Percentiles rank a stretch among this genome's conserved stretches.
Evolutionary conservation across 257 asterid species (phyloP).

Genomic region (Misopates orontium): DNA sequence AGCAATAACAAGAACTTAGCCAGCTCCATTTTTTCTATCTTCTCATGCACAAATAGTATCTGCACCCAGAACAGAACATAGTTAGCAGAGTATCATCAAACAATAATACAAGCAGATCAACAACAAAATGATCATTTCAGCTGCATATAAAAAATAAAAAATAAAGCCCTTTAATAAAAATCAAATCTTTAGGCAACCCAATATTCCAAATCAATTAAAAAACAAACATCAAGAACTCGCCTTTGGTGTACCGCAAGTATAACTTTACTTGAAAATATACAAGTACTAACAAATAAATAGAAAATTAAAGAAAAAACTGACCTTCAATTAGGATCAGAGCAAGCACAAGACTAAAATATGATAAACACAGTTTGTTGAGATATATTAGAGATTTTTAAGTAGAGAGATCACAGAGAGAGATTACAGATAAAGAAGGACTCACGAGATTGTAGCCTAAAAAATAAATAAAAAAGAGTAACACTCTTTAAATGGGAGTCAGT

Average conservation of each 20-base stretch:
- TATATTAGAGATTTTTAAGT: background rate
- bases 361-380: background rate
- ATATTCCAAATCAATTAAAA: background rate
- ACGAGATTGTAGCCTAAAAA: background rate
- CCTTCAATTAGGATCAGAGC: background rate
- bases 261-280: background rate
- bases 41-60: slow-evolving; percentile 29
- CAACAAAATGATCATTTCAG: background rate
- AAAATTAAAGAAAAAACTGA: background rate
- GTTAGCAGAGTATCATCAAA: background rate
- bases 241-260: too few species aligned
- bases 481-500: background rate
- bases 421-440: background rate
- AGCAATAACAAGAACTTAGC: slow-evolving; percentile 36
- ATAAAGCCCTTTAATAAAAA: background rate
- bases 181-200: background rate
- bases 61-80: slow-evolving; percentile 21
- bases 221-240: background rate
- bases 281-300: background rate
- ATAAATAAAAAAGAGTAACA: too few species aligned
- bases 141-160: background rate
- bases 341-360: background rate
- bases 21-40: slow-evolving; percentile 37
- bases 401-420: background rate
- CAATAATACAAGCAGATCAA: background rate